These are phyloP conservation scores for Verticillium nonalfalfae DNA, from an alignment of 2,329 filamentous ascomycete species.

Conservation along the genomic window DNA sequence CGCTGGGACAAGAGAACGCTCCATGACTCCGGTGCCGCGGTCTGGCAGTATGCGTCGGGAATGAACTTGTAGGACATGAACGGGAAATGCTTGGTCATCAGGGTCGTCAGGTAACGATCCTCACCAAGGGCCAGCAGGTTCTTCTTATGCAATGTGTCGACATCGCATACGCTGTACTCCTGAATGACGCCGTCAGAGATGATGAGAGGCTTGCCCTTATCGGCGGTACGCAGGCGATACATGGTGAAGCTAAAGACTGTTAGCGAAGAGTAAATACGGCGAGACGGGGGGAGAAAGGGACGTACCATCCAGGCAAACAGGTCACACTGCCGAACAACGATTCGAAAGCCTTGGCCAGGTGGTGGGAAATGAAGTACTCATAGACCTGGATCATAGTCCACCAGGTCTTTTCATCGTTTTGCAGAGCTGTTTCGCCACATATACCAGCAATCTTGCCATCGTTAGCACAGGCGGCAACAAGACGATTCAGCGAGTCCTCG, in stretches of 20 bases:
- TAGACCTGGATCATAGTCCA: constrained; percentile 99
- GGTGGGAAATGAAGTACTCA: constrained; percentile 98
- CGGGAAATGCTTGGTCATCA: constrained; percentile 98
- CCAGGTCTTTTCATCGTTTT: constrained; percentile 93
- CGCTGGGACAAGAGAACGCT: constrained; percentile 92
- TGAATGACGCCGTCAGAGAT: constrained; percentile 82
- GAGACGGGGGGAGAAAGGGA: neutral
- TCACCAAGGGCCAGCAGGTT: constrained; percentile 90
- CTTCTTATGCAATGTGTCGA: constrained; percentile 96
- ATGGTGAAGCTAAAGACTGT: constrained; percentile 77
- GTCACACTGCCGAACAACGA: constrained; percentile 97
- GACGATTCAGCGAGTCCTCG: constrained; percentile 85
- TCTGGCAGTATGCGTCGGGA: constrained; percentile 85
- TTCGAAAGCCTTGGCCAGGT: constrained; percentile 94
- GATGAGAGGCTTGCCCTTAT: constrained; percentile 90
- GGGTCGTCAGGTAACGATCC: constrained; percentile 92
- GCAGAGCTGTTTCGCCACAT: constrained; percentile 91
- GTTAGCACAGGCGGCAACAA: constrained; percentile 88
- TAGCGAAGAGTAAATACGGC: constrained; percentile 18
- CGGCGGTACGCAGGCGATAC: constrained; percentile 91
- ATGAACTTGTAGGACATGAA: constrained; percentile 95
- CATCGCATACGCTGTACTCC: constrained; percentile 82
- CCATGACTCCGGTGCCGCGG: constrained; percentile 91
- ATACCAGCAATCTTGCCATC: constrained; percentile 96
- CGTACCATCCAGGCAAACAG: constrained; percentile 94